phyloP scores from a whole-genome alignment of 306 rosid genomes.

The Cucumis melo region DNA sequence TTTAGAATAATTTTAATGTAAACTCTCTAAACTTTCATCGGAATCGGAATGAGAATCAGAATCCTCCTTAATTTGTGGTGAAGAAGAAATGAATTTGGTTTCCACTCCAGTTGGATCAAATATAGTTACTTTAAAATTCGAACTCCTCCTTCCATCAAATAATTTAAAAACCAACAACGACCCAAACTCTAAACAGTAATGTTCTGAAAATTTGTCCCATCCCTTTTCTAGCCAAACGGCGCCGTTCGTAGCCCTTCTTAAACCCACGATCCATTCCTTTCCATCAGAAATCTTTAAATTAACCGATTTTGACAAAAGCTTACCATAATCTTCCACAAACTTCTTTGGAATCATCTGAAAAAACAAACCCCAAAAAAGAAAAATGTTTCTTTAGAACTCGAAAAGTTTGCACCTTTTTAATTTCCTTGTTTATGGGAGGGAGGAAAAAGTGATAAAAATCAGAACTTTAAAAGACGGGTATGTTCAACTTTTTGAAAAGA shows the following conservation, averaged over 20 bases:
- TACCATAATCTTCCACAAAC: background rate
- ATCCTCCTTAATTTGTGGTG: background rate
- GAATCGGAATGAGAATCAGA: background rate
- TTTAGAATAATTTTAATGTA: no score
- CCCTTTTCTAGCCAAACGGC: conserved; percentile 1
- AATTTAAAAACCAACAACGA: background rate
- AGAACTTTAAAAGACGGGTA: background rate
- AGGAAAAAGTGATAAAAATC: no score
- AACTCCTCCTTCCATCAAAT: background rate
- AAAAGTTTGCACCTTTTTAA: no score
- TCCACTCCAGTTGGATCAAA: background rate
- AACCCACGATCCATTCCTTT: conserved; percentile 2
- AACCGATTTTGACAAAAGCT: background rate
- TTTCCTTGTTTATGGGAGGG: no score
- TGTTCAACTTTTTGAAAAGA: background rate
- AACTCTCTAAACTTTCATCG: background rate
- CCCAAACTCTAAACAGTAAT: background rate
- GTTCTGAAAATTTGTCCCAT: background rate
- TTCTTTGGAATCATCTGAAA: background rate
- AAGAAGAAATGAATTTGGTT: background rate
- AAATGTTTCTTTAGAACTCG: no score
- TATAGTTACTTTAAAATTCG: background rate
- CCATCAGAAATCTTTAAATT: background rate
- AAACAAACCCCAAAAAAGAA: background rate
- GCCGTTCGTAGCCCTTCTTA: background rate